These are phyloP conservation scores for Citrullus colocynthis DNA, from an alignment of 306 rosid species.

Conservation along the genomic window DNA sequence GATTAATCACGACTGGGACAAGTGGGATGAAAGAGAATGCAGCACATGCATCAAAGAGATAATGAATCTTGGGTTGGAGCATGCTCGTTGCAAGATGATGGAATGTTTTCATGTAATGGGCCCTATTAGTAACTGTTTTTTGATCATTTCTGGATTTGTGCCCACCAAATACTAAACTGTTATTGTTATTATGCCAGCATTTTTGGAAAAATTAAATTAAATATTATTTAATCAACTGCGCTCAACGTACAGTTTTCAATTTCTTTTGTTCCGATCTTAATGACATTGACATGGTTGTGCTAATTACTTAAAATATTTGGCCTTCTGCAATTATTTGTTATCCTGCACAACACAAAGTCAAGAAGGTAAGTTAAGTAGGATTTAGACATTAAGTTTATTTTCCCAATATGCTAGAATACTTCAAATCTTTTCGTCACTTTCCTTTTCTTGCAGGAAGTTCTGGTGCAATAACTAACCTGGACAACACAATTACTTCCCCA, in stretches of 20 bases:
- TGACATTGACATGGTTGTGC: not conserved
- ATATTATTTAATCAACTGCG: not conserved
- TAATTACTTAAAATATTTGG: not conserved
- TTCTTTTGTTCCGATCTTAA: not conserved
- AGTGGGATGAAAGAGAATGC: not conserved
- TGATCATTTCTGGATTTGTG: not conserved
- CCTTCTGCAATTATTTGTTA: not conserved
- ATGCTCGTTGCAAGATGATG: not conserved
- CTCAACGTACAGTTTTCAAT: not conserved
- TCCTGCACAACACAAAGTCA: not conserved
- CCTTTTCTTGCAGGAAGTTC: slow-evolving; percentile 14
- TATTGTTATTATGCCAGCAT: not conserved
- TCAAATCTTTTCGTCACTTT: not conserved
- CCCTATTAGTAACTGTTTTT: not conserved
- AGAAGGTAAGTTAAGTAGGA: not conserved
- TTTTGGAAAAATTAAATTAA: not conserved
- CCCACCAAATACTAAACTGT: not conserved
- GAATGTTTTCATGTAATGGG: not conserved
- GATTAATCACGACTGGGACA: not conserved
- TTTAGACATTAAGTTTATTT: not conserved
- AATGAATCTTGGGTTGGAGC: not conserved
- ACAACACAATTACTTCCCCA: not conserved
- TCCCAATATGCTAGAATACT: not conserved
- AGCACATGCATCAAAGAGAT: not conserved
- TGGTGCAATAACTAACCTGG: not conserved